Conservation (phyloP, 225 moss, liverwort and hornwort genomes). For the Ulota crispa region DNA sequence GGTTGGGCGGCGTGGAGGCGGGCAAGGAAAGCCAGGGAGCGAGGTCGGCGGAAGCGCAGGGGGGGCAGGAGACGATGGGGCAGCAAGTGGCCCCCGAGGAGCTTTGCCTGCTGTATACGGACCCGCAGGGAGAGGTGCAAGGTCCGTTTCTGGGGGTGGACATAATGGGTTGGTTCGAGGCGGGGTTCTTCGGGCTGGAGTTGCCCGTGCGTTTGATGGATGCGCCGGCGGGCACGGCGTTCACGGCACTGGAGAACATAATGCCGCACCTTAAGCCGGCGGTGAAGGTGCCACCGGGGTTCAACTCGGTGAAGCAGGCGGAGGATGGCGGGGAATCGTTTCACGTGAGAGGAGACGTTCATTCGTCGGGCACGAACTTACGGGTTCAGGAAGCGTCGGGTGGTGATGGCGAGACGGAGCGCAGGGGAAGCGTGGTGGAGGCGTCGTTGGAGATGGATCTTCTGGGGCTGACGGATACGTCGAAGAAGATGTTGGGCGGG, state of each 20-base stretch:
- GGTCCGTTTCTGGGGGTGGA: conserved; percentile 90
- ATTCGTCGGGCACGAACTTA: conserved; percentile 47
- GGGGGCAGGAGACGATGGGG: conserved; percentile 25
- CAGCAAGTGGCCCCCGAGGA: conserved; percentile 71
- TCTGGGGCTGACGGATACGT: conserved; percentile 33
- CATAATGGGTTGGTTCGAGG: conserved; percentile 98
- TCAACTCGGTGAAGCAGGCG: conserved; percentile 72
- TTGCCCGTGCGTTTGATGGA: conserved; percentile 85
- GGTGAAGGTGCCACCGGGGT: conserved; percentile 88
- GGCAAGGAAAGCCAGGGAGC: conserved; percentile 26
- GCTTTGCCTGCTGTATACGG: conserved; percentile 75
- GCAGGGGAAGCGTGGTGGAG: conserved; percentile 32
- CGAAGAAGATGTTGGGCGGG: conserved; percentile 35
- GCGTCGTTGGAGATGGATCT: conserved; percentile 43
- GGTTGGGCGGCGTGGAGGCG: conserved; percentile 12
- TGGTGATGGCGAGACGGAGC: conserved; percentile 20
- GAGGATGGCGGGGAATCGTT: conserved; percentile 70
- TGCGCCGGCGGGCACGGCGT: conserved; percentile 66
- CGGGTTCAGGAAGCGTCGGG: conserved; percentile 42
- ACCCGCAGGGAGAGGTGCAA: conserved; percentile 93
- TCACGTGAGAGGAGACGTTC: conserved; percentile 56
- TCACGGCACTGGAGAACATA: conserved; percentile 70
- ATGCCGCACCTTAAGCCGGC: conserved; percentile 99
- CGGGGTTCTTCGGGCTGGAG: conserved; percentile 88
- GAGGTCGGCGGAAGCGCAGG: conserved; percentile 36